phyloP scores from a whole-genome alignment of 345 rosid species.

The Acer yangbiense region DNA sequence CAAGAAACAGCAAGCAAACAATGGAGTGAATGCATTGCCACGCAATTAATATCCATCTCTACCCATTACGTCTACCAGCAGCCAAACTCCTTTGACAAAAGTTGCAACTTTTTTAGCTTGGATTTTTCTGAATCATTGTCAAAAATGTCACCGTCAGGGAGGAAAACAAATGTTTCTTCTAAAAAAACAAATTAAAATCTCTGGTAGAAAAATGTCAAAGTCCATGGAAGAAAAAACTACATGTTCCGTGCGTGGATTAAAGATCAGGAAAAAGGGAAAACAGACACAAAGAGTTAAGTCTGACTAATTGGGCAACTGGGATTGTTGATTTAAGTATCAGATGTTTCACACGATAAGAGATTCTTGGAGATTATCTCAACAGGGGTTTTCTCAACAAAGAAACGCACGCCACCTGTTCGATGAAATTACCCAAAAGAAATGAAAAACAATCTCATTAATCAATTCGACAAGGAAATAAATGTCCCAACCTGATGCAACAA shows the following conservation, averaged over 20 bases:
- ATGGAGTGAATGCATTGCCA: not conserved
- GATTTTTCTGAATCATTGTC: not conserved
- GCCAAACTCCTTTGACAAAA: not conserved
- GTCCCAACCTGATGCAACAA: conserved; percentile 14
- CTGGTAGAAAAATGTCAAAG: not conserved
- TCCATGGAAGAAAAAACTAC: not conserved
- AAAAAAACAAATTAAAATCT: not conserved
- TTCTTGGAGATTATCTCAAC: conserved; percentile 15
- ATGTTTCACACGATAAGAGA: conserved; percentile 32
- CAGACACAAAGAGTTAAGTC: not conserved
- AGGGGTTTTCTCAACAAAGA: not conserved
- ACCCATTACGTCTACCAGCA: not conserved
- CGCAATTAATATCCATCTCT: not conserved
- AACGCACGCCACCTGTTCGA: not conserved
- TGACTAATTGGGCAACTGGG: conserved; percentile 13
- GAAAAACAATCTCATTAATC: too few relatives aligned
- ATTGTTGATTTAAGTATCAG: conserved; percentile 6
- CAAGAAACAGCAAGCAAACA: not conserved
- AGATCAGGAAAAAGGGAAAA: not conserved
- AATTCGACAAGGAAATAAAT: not conserved
- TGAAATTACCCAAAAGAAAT: not conserved
- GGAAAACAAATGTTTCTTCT: too few relatives aligned
- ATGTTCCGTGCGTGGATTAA: conserved; percentile 31
- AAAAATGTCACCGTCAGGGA: not conserved
- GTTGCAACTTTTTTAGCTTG: not conserved